Evolutionary conservation across 768 basidiomycete genomes (phyloP), one percentile per base, ranked within the genome.

Genomic region (Pilatotrama ljubarskyi): DNA sequence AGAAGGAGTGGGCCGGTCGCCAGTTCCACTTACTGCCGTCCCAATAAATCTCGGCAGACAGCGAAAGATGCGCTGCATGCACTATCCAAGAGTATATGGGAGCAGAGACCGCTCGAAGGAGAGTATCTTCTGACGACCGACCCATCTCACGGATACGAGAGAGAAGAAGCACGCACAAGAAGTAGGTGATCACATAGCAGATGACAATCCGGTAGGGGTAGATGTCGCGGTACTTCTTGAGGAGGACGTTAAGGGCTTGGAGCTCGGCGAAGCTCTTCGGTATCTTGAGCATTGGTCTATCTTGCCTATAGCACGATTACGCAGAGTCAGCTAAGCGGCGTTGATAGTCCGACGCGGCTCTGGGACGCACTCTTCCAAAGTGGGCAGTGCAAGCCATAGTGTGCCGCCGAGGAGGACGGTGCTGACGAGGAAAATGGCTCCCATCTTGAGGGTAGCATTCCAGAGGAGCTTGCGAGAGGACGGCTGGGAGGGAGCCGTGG

Each of bases 161-260:
- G 22, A 18, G 37, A 29, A 11, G 11, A 20, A 26, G 52, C 4
- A 82, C 93, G 63, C 66, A 95, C 95, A 97, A 98, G 66, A 98
- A 82, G 73, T 96, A 98, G 1, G 92, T 90, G 50, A 82, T 84
- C 60, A 93, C 84, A 75, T 92, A 98, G 73, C 92, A 95, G 32
- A 95, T 72, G 49, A 97, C 77, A 62, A 95, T 91, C 48, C 93
- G 84, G 73, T 81, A 84, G 3, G 93, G 93, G 72, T 94, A 92
- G 63, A 92, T 88, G 59, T 90, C 85, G 48, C 93, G 83, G 75
- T 98, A 98, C 71, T 96, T 96, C 80, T 93, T 94, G 38, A 95
- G 78, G 6, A 95, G 84, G 20, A 72, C 77, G 70, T 98, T 97
- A 51, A 98, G 82, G 7, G 84, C 86, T 69, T 98, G 87, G 11